Base-by-base conservation (phyloP, 768 basidiomycete species). In the Mycena epipterygia region DNA sequence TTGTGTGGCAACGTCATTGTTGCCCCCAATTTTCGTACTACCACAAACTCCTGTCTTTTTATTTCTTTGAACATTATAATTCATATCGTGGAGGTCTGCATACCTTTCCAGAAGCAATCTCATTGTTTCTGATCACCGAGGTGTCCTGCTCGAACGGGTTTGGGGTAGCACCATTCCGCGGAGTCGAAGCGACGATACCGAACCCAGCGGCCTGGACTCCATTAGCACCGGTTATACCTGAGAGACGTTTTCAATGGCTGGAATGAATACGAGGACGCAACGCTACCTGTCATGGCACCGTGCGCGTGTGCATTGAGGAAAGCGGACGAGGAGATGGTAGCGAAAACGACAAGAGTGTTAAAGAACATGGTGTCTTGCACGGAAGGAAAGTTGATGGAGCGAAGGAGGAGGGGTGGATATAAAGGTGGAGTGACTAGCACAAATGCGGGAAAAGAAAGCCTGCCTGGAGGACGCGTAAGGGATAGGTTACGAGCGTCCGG, bases 341-440 rank as follows among this genome's bases (percentile, higher is more conserved):
- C 44, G 32, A 70, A 37, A 32, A 64, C 60, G 39, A 70, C 17
- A 35, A 73, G 39, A 63, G 68, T 64, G 55, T 64, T 70, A 62
- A 67, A 73, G 55, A 70, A 73, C 72, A 73, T 73, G 27, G 72
- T 67, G 72, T 27, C 63, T 69, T 17, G 68, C 68, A 69, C 72
- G 59, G 37, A 66, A 52, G 49, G n/a, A 64, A 68, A 27, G 61
- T 6, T 56, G 57, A 51, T n/a, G 57, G 14, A 42, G 7, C 35
- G 51, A 58, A 63, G 37, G 58, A 13, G 49, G 41, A 7, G n/a
- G n/a, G n/a, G 30, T 48, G 46, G 41, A 41, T 68, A n/a, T 33
- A 39, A 68, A 32, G 13, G 44, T 7, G 55, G 46, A 58, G 70
- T 71, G 70, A 52, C 70, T 71, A 67, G 70, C 71, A 72, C 64